These are phyloP conservation scores for Scedosporium boydii DNA, from an alignment of 2,329 filamentous ascomycete species.

Conservation along the genomic window DNA sequence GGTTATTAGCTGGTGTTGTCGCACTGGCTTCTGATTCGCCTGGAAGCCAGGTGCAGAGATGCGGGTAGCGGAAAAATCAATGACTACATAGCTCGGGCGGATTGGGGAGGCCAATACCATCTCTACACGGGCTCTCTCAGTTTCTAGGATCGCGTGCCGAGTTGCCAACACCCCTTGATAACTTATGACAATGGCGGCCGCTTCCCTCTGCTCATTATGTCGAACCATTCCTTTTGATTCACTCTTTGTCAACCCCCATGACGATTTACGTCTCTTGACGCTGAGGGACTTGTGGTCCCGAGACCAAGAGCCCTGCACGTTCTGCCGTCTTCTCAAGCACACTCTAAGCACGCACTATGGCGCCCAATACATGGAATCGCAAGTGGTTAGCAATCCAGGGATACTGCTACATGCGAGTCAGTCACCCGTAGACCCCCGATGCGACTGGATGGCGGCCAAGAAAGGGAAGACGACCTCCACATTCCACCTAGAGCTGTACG, in stretches of 20 bases:
- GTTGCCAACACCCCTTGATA: too few species aligned
- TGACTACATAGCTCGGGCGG: too few species aligned
- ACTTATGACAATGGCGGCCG: background rate
- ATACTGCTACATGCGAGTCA: background rate
- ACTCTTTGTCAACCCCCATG: background rate
- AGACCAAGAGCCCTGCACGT: background rate
- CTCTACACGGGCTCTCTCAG: too few species aligned
- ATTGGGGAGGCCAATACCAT: too few species aligned
- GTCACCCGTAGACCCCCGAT: background rate
- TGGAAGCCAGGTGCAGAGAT: too few species aligned
- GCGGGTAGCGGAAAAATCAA: too few species aligned
- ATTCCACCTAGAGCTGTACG: background rate
- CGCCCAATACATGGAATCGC: background rate
- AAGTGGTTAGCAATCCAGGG: background rate
- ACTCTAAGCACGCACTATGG: background rate
- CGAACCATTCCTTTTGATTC: background rate
- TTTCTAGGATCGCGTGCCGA: too few species aligned
- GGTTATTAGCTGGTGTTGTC: too few species aligned
- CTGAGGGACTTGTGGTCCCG: background rate
- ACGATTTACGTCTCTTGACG: background rate
- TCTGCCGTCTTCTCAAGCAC: background rate
- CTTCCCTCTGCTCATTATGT: background rate
- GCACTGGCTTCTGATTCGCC: too few species aligned
- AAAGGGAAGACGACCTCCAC: background rate
- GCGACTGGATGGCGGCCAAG: background rate